These are phyloP conservation scores for Aureoboletus auriporus DNA, from an alignment of 768 basidiomycete species.

Conservation along the genomic window DNA sequence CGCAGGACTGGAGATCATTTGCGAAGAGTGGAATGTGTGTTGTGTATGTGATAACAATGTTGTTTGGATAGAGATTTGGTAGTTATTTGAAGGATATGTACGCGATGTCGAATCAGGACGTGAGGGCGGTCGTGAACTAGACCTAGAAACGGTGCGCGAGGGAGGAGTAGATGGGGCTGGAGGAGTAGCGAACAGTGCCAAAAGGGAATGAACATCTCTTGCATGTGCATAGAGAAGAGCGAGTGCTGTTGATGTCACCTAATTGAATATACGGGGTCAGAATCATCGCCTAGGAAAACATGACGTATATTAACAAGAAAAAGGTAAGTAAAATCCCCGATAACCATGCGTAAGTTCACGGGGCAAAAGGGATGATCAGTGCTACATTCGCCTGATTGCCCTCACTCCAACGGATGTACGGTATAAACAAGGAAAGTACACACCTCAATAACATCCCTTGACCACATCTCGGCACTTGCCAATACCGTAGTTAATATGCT, in stretches of 20 bases:
- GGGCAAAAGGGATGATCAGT: constrained; percentile 22
- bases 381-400: constrained; percentile 37
- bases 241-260: constrained; percentile 29
- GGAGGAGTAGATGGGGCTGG: constrained; percentile 2
- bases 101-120: constrained; percentile 16
- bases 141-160: constrained; percentile 19
- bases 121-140: constrained; percentile 21
- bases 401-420: not conserved
- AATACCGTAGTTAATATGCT: constrained; percentile 35
- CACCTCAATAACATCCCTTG: constrained; percentile 50
- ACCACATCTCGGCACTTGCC: constrained; percentile 44
- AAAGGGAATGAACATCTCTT: constrained; percentile 19
- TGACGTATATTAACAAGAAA: not conserved
- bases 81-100: constrained; percentile 2
- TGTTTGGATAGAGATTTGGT: constrained; percentile 1
- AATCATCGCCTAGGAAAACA: constrained; percentile 13
- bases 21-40: constrained; percentile 8
- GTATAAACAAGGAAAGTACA: constrained; percentile 6
- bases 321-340: constrained; percentile 36
- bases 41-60: constrained; percentile 8
- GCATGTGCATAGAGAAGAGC: constrained; percentile 26
- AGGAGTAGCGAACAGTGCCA: constrained; percentile 16
- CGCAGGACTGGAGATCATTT: not conserved
- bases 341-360: constrained; percentile 32
- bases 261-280: constrained; percentile 5